A percentile compares a stretch with the other conserved stretches of the same genome.
These are phyloP conservation scores for Xylariaceae sp. DNA, from an alignment of 2,329 filamentous ascomycete genomes.

Conservation along the genomic window DNA sequence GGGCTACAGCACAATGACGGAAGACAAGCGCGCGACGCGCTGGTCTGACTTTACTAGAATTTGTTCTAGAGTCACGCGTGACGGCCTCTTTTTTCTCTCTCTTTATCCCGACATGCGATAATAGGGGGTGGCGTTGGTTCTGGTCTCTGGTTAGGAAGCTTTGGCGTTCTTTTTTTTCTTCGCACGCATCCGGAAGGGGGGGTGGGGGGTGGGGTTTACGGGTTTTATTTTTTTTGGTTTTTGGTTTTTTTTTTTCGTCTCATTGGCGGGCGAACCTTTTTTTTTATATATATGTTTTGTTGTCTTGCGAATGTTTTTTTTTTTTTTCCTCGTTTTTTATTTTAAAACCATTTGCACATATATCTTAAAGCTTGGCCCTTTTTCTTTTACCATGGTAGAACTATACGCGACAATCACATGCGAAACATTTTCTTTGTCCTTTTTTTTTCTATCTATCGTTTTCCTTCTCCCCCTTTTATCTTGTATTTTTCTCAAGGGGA, in stretches of 20 bases:
- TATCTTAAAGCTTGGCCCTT: background rate
- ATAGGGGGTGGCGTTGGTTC: background rate
- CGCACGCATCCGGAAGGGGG: background rate
- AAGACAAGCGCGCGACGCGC: conserved; percentile 11
- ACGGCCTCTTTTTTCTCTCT: background rate
- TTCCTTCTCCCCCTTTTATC: too few relatives aligned
- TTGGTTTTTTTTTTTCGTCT: background rate
- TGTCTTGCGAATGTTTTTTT: background rate
- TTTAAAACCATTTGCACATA: too few relatives aligned
- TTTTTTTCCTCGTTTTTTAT: too few relatives aligned
- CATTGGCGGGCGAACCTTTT: background rate
- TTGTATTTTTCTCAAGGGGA: background rate
- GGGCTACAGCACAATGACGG: background rate
- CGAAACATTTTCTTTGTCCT: too few relatives aligned
- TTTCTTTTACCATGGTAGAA: background rate
- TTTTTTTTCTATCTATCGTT: too few relatives aligned
- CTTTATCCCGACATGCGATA: background rate
- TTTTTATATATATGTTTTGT: background rate
- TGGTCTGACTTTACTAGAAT: background rate
- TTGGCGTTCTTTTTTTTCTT: background rate
- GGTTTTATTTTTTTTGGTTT: background rate
- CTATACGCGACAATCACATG: background rate
- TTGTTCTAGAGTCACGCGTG: conserved; percentile 1
- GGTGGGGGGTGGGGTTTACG: background rate
- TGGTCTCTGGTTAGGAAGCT: background rate